A percentile compares a stretch with the other conserved stretches of the same genome.
Conservation (phyloP, 495 filamentous ascomycete genomes). For the Pyrenula massariospora region DNA sequence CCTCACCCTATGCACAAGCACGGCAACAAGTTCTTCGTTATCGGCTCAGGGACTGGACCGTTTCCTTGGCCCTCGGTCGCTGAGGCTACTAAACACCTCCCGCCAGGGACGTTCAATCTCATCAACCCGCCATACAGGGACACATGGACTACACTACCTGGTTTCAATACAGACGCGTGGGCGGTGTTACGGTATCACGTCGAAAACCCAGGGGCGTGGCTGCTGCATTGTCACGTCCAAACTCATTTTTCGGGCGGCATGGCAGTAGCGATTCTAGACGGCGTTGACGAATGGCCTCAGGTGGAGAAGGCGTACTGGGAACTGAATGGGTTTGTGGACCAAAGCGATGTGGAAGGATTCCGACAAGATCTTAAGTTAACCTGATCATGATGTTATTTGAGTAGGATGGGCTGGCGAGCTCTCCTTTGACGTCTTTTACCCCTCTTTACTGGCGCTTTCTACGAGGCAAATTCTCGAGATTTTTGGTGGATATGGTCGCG, state of each 20-base stretch:
- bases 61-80: slow-evolving; percentile 40
- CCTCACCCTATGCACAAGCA: slow-evolving; percentile 54
- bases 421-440: too few relatives aligned
- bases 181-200: slow-evolving; percentile 45
- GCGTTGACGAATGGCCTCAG: slow-evolving; percentile 36
- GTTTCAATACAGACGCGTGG: slow-evolving; percentile 28
- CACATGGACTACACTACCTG: slow-evolving; percentile 27
- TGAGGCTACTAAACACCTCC: slow-evolving; percentile 30
- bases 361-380: not conserved
- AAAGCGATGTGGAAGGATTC: not conserved
- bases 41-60: slow-evolving; percentile 34
- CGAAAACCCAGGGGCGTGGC: slow-evolving; percentile 43
- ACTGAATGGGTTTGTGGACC: not conserved
- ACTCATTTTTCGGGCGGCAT: slow-evolving; percentile 46
- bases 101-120: slow-evolving; percentile 40
- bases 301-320: not conserved
- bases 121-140: slow-evolving; percentile 40
- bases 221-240: slow-evolving; percentile 52
- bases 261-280: slow-evolving; percentile 43
- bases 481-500: too few relatives aligned
- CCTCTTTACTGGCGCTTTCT: too few relatives aligned
- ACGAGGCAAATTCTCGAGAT: too few relatives aligned
- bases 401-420: too few relatives aligned
- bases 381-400: too few relatives aligned
- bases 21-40: slow-evolving; percentile 44